A percentile compares a stretch with the other conserved stretches of the same genome.
Evolutionary conservation across 108 stramenopile genomes (phyloP).

Genomic region (Nitzschia putrida): DNA sequence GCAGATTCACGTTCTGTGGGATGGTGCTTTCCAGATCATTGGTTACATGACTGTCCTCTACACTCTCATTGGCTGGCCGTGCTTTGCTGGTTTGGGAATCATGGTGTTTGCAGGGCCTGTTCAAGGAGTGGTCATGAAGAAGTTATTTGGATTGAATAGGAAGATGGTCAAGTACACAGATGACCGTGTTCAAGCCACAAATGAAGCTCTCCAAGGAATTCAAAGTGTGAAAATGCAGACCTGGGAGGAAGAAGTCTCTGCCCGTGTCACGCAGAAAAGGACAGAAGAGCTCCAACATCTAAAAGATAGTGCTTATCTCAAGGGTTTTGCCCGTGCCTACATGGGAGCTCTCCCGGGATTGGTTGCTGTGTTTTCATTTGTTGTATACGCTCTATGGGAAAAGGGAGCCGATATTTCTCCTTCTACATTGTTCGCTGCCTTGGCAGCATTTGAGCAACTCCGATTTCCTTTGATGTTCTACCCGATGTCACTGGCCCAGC

Average conservation of each 20-base stretch:
- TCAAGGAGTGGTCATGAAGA: conserved; percentile 63
- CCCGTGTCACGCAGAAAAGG: conserved; percentile 55
- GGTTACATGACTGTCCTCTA: conserved; percentile 79
- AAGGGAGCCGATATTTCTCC: conserved; percentile 48
- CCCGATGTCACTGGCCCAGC: conserved; percentile 66
- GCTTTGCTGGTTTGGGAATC: conserved; percentile 75
- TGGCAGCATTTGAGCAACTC: conserved; percentile 73
- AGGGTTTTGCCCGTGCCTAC: conserved; percentile 66
- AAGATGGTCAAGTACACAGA: conserved; percentile 78
- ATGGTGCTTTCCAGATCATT: conserved; percentile 69
- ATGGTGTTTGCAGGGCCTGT: conserved; percentile 72
- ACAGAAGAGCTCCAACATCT: conserved; percentile 61
- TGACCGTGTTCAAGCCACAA: conserved; percentile 77
- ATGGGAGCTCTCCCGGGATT: conserved; percentile 62
- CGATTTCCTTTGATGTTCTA: conserved; percentile 73
- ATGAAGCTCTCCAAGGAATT: conserved; percentile 92
- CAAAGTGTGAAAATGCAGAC: conserved; percentile 90
- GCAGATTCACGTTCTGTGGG: conserved; percentile 76
- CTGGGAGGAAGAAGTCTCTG: conserved; percentile 82
- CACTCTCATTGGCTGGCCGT: conserved; percentile 68
- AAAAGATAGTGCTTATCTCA: conserved; percentile 53
- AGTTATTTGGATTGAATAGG: conserved; percentile 71
- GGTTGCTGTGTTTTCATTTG: conserved; percentile 65
- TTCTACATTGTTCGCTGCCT: conserved; percentile 60
- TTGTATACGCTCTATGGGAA: conserved; percentile 49